These are phyloP conservation scores for Coelastrella sp. DNA, from an alignment of 139 green algal species.

Conservation along the genomic window DNA sequence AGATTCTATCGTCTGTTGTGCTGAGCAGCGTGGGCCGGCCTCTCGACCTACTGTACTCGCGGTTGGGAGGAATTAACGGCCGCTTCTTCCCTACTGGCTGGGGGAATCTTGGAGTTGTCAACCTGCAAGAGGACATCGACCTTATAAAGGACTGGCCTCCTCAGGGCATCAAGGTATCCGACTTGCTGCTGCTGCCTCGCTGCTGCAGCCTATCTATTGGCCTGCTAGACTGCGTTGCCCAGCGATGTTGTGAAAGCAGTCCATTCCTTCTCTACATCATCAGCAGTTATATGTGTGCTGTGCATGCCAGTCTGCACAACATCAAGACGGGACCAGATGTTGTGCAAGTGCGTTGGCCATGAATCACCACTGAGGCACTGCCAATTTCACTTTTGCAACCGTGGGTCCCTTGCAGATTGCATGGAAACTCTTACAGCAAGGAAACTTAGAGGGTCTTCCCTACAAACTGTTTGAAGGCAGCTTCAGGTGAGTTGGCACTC, in stretches of 20 bases:
- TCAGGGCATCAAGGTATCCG: constrained; percentile 4
- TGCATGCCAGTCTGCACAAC: no score
- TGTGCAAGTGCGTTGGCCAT: no score
- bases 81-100: constrained; percentile 49
- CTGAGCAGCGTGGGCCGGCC: constrained; percentile 23
- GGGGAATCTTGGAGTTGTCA: constrained; percentile 41
- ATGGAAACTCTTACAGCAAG: constrained; percentile 63
- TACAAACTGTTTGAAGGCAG: constrained; percentile 71
- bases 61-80: constrained; percentile 44
- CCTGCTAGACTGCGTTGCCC: neutral
- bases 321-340: no score
- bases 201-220: neutral
- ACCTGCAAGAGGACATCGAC: constrained; percentile 50
- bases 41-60: constrained; percentile 42
- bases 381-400: neutral
- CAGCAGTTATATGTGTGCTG: no score
- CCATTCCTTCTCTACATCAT: no score
- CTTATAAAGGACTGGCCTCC: constrained; percentile 19
- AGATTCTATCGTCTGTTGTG: neutral
- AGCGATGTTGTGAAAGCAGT: no score
- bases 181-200: neutral
- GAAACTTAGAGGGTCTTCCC: constrained; percentile 42
- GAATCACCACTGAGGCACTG: neutral
- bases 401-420: constrained; percentile 52
- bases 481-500: constrained; percentile 54